Evolutionary conservation across 352 stramenopile genomes (phyloP), one percentile per base, ranked within the genome.

Genomic region (Globisporangium alternatum): DNA sequence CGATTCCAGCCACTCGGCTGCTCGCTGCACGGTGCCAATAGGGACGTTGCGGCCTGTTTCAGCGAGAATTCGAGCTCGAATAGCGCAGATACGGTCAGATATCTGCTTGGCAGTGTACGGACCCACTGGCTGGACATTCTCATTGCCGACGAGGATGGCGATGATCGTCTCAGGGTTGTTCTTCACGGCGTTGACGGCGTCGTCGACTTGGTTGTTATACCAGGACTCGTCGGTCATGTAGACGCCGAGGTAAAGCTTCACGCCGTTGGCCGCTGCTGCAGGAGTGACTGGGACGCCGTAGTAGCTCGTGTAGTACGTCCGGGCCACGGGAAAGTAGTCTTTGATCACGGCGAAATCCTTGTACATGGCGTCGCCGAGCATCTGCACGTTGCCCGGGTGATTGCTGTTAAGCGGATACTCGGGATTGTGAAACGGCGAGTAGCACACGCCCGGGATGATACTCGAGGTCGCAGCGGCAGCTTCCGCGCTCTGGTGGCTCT

Each of bases 241-340:
- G 12, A 95, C 78, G 7, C 86, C 86, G 2, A 95, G 72, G 52
- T 82, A 91, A 35, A 95, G 76, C 43, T 76, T 73, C 25, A 95
- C 54, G 10, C 71, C 71, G 49, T 83, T 64, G 13, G 71, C 74
- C 2, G 75, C 78, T 4, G 83, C 83, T 15, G 67, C 49, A 1
- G 70, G 71, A 0, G 79, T 45, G 9, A 95, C 71, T 0, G 70
- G 59, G 22, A 83, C 74, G 28, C 80, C 81, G 62, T 79, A 89
- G 70, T 77, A 90, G 41, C 41, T 82, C 60, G 84, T 85, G 69
- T 95, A 95, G 68, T 95, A 93, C 43, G 84, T 95, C 41, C 86
- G 83, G 31, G 77, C 80, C 48, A 86, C 62, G 2, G 64, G 69
- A 55, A 87, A 69, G 63, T 84, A 87, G 35, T 83, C 81, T 12